Conservation (phyloP, 805 yeast species). For the Scheffersomyces ergatensis region DNA sequence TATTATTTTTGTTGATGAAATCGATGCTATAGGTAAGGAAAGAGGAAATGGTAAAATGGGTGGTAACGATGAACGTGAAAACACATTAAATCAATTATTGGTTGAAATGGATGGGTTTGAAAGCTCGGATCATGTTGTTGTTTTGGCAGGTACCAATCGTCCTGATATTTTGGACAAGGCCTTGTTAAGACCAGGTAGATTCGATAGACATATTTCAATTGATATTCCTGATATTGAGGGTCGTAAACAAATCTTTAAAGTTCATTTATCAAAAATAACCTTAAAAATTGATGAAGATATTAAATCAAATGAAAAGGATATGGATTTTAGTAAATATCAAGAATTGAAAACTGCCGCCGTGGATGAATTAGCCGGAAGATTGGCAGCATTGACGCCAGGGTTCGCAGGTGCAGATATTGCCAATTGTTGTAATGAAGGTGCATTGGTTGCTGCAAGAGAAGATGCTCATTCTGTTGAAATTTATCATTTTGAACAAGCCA, state of each 20-base stretch:
- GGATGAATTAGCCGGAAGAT: constrained; percentile 71
- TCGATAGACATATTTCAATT: constrained; percentile 83
- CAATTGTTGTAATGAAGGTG: constrained; percentile 92
- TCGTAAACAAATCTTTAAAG: constrained; percentile 79
- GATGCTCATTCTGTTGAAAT: constrained; percentile 60
- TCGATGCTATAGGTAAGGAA: constrained; percentile 92
- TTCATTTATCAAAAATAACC: constrained; percentile 67
- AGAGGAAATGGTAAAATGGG: constrained; percentile 69
- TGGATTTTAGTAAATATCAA: constrained; percentile 39
- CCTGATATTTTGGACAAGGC: constrained; percentile 90
- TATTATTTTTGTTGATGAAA: constrained; percentile 89
- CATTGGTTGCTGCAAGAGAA: constrained; percentile 84
- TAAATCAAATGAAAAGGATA: constrained; percentile 31
- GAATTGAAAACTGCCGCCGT: constrained; percentile 40
- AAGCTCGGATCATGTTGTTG: constrained; percentile 86
- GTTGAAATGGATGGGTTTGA: constrained; percentile 97
- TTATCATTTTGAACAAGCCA: constrained; percentile 84
- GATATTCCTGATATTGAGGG: constrained; percentile 90
- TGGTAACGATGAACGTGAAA: constrained; percentile 92
- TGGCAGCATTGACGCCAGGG: constrained; percentile 92
- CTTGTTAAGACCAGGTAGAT: constrained; percentile 89
- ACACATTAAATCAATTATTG: constrained; percentile 84
- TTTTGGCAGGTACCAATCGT: constrained; percentile 91
- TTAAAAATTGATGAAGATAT: constrained; percentile 39
- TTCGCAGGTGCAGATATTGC: constrained; percentile 97